Percentiles rank a stretch among this genome's conserved stretches.
Evolutionary conservation across 2,329 filamentous ascomycete genomes (phyloP).

Genomic region (Nothopassalora personata): DNA sequence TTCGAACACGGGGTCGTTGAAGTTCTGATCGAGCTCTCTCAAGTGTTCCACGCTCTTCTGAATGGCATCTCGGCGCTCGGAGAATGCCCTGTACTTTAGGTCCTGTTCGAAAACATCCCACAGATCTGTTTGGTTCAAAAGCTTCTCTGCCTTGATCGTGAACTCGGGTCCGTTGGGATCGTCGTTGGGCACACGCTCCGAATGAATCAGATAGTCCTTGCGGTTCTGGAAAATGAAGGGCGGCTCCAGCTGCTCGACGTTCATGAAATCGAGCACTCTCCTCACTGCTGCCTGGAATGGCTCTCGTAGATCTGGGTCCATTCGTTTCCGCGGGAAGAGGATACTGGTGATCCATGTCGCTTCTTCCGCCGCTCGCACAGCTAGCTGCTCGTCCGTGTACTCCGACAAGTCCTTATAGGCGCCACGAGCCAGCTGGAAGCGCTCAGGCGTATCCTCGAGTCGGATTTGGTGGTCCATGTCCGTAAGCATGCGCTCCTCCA

Average conservation of each 20-base stretch:
- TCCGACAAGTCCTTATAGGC: constrained; percentile 72
- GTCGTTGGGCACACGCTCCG: constrained; percentile 63
- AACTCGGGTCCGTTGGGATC: constrained; percentile 68
- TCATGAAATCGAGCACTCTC: constrained; percentile 92
- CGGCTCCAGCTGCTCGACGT: constrained; percentile 89
- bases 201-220: constrained; percentile 94
- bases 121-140: constrained; percentile 85
- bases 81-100: constrained; percentile 86
- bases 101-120: constrained; percentile 95
- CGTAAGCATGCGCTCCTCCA: constrained; percentile 89
- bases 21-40: constrained; percentile 50
- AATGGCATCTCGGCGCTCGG: constrained; percentile 85
- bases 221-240: constrained; percentile 98
- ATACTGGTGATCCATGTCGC: constrained; percentile 85
- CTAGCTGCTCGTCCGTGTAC: constrained; percentile 70
- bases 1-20: constrained; percentile 70
- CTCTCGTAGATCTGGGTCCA: constrained; percentile 65
- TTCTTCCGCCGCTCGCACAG: constrained; percentile 65
- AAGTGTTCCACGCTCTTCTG: constrained; percentile 73
- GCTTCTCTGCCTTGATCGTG: constrained; percentile 72
- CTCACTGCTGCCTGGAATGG: constrained; percentile 84
- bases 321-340: constrained; percentile 76
- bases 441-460: constrained; percentile 81
- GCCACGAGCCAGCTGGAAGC: constrained; percentile 86
- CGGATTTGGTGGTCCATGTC: constrained; percentile 93